Percentiles rank a stretch among this genome's conserved stretches.
phyloP scores from a whole-genome alignment of 768 basidiomycete species.

The Coprinellus micaceus region DNA sequence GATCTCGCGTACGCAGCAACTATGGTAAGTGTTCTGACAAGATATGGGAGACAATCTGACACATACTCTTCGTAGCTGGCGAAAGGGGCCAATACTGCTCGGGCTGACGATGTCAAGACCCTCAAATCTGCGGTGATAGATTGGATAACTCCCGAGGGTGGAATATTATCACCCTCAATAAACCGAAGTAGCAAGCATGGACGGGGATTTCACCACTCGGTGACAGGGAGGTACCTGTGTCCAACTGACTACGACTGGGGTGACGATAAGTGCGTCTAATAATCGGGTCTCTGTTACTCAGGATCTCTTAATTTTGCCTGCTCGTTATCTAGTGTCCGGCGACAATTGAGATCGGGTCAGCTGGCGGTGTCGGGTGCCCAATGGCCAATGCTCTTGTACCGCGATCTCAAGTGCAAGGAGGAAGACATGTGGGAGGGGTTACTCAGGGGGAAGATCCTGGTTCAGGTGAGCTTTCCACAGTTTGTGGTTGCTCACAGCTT shows the following conservation, averaged over 20 bases:
- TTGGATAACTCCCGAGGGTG: not conserved
- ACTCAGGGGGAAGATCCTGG: not conserved
- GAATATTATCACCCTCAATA: not conserved
- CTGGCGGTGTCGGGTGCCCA: not conserved
- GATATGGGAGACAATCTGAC: not conserved
- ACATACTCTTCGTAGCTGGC: not conserved
- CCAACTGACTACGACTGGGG: constrained; percentile 14
- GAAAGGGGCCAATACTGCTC: not conserved
- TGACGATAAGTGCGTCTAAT: constrained; percentile 12
- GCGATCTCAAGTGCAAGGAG: not conserved
- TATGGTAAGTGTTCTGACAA: not conserved
- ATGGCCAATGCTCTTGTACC: not conserved
- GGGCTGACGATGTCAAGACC: not conserved
- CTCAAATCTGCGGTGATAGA: not conserved
- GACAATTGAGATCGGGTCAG: not conserved
- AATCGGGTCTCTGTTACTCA: not conserved
- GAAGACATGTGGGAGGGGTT: not conserved
- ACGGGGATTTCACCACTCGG: constrained; percentile 12
- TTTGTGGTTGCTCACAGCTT: no score
- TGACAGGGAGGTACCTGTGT: constrained; percentile 12
- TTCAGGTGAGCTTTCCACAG: not conserved
- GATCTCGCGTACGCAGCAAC: not conserved
- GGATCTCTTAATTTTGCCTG: no score
- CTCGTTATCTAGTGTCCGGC: not conserved
- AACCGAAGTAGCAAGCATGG: not conserved